phyloP scores from a whole-genome alignment of 2,329 filamentous ascomycete species.

The Cadophora luteo-olivacea region DNA sequence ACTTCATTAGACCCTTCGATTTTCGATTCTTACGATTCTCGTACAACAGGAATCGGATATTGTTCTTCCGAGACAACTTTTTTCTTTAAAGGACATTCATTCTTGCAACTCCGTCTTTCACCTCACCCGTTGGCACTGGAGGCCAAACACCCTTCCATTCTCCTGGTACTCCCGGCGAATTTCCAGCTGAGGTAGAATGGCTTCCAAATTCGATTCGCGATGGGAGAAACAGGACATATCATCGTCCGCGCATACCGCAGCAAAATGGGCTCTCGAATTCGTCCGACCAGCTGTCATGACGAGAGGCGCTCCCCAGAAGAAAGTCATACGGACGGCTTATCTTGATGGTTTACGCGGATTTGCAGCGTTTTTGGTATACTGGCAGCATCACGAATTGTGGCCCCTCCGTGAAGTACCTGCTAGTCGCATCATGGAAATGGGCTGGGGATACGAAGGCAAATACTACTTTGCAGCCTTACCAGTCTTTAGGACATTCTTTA shows the following conservation, averaged over 20 bases:
- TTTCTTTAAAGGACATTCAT: neutral
- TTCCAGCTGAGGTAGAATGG: conserved; percentile 9
- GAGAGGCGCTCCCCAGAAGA: conserved; percentile 20
- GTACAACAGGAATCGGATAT: neutral
- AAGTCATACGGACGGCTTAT: conserved; percentile 47
- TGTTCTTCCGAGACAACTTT: neutral
- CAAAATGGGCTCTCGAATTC: conserved; percentile 24
- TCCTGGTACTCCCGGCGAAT: neutral
- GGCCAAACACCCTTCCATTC: neutral
- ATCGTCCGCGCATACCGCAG: conserved; percentile 2
- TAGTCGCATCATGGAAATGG: conserved; percentile 36
- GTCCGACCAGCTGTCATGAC: conserved; percentile 25
- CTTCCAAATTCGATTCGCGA: conserved; percentile 10
- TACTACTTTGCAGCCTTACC: conserved; percentile 56
- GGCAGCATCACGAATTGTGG: conserved; percentile 50
- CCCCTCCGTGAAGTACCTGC: conserved; percentile 41
- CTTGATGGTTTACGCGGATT: conserved; percentile 57
- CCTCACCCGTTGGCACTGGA: neutral
- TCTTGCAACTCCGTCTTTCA: neutral
- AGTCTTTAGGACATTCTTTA: conserved; percentile 63
- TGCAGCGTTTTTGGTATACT: conserved; percentile 55
- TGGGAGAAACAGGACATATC: conserved; percentile 11
- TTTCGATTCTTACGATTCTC: neutral
- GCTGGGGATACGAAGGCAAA: conserved; percentile 42
- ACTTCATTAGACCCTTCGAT: neutral